phyloP scores from a whole-genome alignment of 306 rosid genomes.

The Fagus crenata region DNA sequence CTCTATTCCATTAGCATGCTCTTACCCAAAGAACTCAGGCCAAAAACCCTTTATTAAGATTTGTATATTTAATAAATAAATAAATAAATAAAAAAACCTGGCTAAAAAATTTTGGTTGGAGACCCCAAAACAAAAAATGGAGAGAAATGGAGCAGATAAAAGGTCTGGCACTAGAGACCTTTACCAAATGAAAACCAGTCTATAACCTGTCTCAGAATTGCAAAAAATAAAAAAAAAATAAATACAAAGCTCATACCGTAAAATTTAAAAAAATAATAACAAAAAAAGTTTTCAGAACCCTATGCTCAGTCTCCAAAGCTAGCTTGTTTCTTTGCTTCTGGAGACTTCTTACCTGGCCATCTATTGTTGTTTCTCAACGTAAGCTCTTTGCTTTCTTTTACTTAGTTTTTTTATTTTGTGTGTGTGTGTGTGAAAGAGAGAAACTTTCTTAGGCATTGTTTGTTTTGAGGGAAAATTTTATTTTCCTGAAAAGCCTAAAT shows the following conservation, averaged over 20 bases:
- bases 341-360: neutral
- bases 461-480: neutral
- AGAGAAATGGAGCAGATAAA: constrained; percentile 14
- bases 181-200: neutral
- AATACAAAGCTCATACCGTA: neutral
- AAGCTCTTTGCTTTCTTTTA: constrained; percentile 3
- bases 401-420: neutral
- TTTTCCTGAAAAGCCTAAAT: too few relatives aligned
- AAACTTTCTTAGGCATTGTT: neutral
- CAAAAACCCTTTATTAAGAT: too few relatives aligned
- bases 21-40: too few relatives aligned
- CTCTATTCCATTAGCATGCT: too few relatives aligned
- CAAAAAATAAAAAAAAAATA: neutral
- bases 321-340: constrained; percentile 4
- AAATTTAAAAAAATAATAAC: neutral
- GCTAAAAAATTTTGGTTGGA: too few relatives aligned
- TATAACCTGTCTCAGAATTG: neutral
- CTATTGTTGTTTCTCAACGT: constrained; percentile 10
- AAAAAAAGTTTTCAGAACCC: neutral
- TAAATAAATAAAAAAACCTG: neutral
- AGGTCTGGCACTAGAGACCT: neutral
- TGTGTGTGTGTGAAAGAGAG: neutral
- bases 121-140: too few relatives aligned
- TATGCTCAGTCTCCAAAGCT: neutral
- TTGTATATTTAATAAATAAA: neutral